These are phyloP conservation scores for Tricholoma bakamatsutake DNA, from an alignment of 768 basidiomycete genomes.

Conservation along the genomic window DNA sequence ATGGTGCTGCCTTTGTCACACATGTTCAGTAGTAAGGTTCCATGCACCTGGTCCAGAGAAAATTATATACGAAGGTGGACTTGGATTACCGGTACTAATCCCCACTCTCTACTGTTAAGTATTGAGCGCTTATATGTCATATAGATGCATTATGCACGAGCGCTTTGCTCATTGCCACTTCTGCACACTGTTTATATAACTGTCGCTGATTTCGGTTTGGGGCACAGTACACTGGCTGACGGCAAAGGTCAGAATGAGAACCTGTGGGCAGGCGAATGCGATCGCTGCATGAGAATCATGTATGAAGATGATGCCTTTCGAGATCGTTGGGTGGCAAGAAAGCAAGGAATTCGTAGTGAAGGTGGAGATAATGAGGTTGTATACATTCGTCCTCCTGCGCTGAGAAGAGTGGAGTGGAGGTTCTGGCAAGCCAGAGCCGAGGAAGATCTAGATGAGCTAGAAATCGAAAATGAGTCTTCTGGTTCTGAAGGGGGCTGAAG, in stretches of 20 bases:
- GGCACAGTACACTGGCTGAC: conserved; percentile 13
- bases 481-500: conserved; percentile 1
- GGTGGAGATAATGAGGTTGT: conserved; percentile 4
- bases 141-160: conserved; percentile 30
- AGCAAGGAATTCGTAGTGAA: conserved; percentile 16
- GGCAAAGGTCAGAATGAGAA: conserved; percentile 14
- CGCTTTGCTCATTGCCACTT: conserved; percentile 15
- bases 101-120: background rate
- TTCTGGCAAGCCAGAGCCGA: conserved; percentile 18
- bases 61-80: conserved; percentile 25
- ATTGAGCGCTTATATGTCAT: background rate
- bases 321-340: conserved; percentile 23
- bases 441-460: conserved; percentile 13
- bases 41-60: conserved; percentile 17
- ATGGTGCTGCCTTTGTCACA: conserved; percentile 33
- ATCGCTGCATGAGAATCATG: conserved; percentile 30
- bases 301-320: conserved; percentile 27
- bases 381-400: conserved; percentile 22
- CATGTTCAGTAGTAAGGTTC: conserved; percentile 23
- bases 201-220: conserved; percentile 21
- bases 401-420: conserved; percentile 25
- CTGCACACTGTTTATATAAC: conserved; percentile 27
- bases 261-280: conserved; percentile 34
- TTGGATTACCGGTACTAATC: conserved; percentile 28
- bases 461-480: conserved; percentile 10